Evolutionary conservation across 805 yeast genomes (phyloP).

Genomic region (Metschnikowia hibisci): DNA sequence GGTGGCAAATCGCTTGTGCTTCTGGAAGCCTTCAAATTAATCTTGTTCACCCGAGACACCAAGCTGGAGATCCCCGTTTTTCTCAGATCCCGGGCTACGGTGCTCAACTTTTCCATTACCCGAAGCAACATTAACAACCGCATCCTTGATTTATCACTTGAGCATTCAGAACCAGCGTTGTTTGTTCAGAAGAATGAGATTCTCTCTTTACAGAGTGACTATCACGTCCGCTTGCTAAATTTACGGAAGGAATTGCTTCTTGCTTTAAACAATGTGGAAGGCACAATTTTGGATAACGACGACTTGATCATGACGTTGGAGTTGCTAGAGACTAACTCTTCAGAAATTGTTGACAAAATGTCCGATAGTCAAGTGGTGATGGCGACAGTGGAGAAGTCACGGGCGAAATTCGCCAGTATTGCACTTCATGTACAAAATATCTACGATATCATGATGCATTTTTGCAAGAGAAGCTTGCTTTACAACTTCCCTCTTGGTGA

Average conservation of each 20-base stretch:
- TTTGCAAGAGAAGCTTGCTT: conserved; percentile 40
- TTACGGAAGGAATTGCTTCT: conserved; percentile 59
- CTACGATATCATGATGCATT: conserved; percentile 41
- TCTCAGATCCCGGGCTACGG: conserved; percentile 57
- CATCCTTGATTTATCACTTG: conserved; percentile 54
- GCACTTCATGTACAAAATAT: conserved; percentile 54
- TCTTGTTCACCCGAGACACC: conserved; percentile 59
- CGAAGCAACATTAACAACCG: conserved; percentile 60
- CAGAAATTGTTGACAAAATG: conserved; percentile 49
- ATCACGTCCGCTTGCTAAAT: conserved; percentile 46
- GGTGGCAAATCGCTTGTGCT: conserved; percentile 66
- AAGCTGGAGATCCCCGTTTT: conserved; percentile 45
- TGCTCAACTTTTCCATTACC: conserved; percentile 73
- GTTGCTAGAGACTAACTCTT: conserved; percentile 58
- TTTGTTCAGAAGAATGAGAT: conserved; percentile 55
- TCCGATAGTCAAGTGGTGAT: conserved; percentile 53
- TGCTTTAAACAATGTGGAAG: conserved; percentile 53
- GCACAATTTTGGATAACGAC: conserved; percentile 67
- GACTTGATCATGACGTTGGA: conserved; percentile 58
- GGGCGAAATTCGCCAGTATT: conserved; percentile 47
- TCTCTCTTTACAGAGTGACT: conserved; percentile 54
- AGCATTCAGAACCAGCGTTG: conserved; percentile 59
- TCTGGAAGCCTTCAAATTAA: conserved; percentile 58
- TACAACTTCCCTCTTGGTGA: conserved; percentile 56
- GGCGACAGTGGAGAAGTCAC: conserved; percentile 46